Conservation (phyloP, 768 basidiomycete genomes). For the Tylopilus sp. region DNA sequence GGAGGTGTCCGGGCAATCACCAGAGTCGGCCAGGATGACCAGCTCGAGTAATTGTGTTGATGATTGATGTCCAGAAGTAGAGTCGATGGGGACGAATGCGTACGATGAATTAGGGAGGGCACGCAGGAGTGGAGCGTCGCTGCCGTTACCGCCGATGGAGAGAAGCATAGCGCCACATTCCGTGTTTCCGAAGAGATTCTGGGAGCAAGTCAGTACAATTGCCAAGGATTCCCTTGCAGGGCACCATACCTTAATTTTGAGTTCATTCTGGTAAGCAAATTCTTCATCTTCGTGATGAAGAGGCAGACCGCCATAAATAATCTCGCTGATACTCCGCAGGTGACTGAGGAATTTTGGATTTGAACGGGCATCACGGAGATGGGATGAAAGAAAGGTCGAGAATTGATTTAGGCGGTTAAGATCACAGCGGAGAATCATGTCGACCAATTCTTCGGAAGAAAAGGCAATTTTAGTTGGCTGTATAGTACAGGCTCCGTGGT, state of each 20-base stretch:
- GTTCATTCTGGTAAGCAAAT: constrained; percentile 61
- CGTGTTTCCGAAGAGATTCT: constrained; percentile 82
- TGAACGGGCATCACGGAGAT: constrained; percentile 56
- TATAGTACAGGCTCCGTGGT: constrained; percentile 69
- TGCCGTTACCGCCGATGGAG: constrained; percentile 52
- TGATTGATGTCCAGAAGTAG: constrained; percentile 47
- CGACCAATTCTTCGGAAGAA: constrained; percentile 62
- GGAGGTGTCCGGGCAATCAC: constrained; percentile 62
- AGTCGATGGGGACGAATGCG: constrained; percentile 57
- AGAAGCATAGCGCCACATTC: constrained; percentile 74
- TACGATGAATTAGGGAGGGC: constrained; percentile 64
- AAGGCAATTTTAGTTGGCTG: constrained; percentile 67
- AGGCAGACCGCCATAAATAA: constrained; percentile 63
- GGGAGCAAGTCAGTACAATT: background rate
- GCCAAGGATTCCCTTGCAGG: constrained; percentile 10
- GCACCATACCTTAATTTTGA: constrained; percentile 56
- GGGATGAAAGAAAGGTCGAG: constrained; percentile 59
- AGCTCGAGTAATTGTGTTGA: constrained; percentile 60
- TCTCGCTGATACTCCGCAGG: constrained; percentile 56
- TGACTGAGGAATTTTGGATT: constrained; percentile 59
- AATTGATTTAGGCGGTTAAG: constrained; percentile 79
- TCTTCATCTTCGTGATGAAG: constrained; percentile 66
- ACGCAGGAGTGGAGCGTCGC: constrained; percentile 49
- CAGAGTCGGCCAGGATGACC: constrained; percentile 63
- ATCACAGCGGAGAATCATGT: constrained; percentile 64